Evolutionary conservation across 495 filamentous ascomycete species (phyloP), one percentile per base, ranked within the genome.

Genomic region (Neurospora hispaniola): DNA sequence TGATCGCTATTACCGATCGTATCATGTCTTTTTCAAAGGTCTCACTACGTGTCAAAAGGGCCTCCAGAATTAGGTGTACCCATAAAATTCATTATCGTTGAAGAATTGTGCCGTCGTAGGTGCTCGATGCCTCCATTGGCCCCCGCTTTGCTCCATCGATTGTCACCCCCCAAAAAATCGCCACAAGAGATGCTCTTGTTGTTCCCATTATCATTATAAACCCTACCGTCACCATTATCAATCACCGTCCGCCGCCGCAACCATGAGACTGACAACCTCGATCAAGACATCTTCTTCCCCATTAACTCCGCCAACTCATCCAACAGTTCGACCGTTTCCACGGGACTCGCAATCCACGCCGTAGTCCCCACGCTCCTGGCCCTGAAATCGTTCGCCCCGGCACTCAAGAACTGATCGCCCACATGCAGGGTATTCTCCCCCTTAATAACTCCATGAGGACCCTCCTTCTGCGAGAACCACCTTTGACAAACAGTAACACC

Each of bases 331-430:
- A 97, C 92, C 43, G 96, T 98, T 84, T 99, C 96, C 1, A 86
- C 84, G 0, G 96, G 96, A 77, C 85, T 97, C 14, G 96, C 94
- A 74, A 99, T 97, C 96, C 96, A 99, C 6, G 88, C 88, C 31
- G 88, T 90, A 6, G 88, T 90, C 10, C 87, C 88, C n/a, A 89
- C 88, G 74, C 85, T 88, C 69, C 88, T 79, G 20, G 88, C 94
- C 85, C 97, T 96, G 83, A 98, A 98, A 79, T 98, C 96, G 82
- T 99, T 99, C 5, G 94, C 94, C 0, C 96, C 96, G 11, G 94
- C 96, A 40, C 90, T 94, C 71, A 99, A 83, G 80, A 99, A 99
- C 83, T 99, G 96, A 80, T 99, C 96, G 39, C 94, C 94, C 40
- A 97, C 91, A 79, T 98, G 94, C 68, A 97, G 82, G 1, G 91